These are phyloP conservation scores for Beauveria bassiana DNA, from an alignment of 2,329 filamentous ascomycete genomes.

Conservation along the genomic window DNA sequence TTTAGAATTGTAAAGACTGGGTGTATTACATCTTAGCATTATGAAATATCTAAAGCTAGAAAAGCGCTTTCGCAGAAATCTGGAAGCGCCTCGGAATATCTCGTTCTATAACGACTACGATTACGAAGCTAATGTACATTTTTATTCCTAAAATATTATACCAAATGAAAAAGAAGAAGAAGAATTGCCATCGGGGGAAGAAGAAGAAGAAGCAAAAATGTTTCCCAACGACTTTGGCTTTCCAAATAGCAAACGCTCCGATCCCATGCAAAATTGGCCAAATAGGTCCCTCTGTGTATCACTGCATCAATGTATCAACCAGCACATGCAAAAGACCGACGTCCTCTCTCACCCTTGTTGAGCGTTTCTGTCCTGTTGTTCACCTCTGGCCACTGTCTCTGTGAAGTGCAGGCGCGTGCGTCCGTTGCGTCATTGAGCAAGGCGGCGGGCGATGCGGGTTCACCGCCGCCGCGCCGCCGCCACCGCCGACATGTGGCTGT, in stretches of 20 bases:
- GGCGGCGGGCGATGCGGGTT: constrained; percentile 2
- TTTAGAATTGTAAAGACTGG: background rate
- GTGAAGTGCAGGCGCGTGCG: background rate
- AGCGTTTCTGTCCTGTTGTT: background rate
- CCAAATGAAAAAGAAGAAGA: background rate
- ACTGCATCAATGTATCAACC: no score
- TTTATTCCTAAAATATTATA: background rate
- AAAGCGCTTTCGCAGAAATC: background rate
- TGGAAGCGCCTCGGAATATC: background rate
- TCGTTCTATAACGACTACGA: constrained; percentile 1
- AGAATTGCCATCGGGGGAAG: background rate
- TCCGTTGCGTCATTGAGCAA: background rate
- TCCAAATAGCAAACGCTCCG: constrained; percentile 1
- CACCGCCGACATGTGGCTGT: background rate
- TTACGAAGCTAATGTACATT: constrained; percentile 7
- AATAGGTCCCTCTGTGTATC: background rate
- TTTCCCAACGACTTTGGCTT: background rate
- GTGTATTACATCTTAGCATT: background rate
- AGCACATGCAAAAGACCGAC: background rate
- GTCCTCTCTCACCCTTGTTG: background rate
- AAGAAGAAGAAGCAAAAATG: background rate
- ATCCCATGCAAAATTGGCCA: background rate
- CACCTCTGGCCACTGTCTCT: background rate
- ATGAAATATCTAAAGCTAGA: background rate
- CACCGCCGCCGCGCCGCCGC: background rate